Base-by-base conservation (phyloP, 2,329 filamentous ascomycete genomes). In the Endothia cerciana region DNA sequence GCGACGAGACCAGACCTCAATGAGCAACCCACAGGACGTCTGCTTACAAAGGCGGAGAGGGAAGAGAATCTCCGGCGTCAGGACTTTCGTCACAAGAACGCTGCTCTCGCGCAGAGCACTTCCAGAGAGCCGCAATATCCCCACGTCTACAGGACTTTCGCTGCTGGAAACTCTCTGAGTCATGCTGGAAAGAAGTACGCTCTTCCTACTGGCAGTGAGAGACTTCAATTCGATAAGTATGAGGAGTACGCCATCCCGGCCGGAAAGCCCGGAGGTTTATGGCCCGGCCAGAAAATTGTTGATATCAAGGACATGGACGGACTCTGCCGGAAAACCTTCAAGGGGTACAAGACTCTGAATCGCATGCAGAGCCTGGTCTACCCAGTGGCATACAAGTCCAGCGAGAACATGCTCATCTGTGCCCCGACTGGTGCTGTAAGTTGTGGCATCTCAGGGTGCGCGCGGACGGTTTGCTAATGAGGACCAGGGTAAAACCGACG, bases 331-430 rank as follows among this genome's bases (percentile, higher is more conserved):
- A 88, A 87, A n/a, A 99, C 95, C 0, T 99, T 99, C 81, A 92
- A 90, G 74, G 94, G 94, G 0, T 99, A 99, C 82, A 94, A 94
- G 78, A 81, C 91, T 3, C 85, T 99, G 67, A 99, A 99, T 74
- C 90, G 96, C 36, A 99, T 99, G 96, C 95, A 99, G 80, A 98
- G 94, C 76, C 83, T 99, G 58, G 92, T 98, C 0, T 97, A 97
- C 73, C 93, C 93, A 0, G 92, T 99, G 5, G 95, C 94, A 0
- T 98, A 99, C 79, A 92, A 90, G 76, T 97, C 93, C 2, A 97
- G 89, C 74, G 95, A 99, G 79, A 99, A 99, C 72, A 97, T 99
- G 94, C 87, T 99, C 61, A 96, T 99, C 67, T 99, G 95, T 77
- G 95, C 95, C 28, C 95, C 95, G 4, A 99, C 95, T 63, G 95